Evolutionary conservation across 2,329 filamentous ascomycete genomes (phyloP).

Genomic region (Cadophora gregata): DNA sequence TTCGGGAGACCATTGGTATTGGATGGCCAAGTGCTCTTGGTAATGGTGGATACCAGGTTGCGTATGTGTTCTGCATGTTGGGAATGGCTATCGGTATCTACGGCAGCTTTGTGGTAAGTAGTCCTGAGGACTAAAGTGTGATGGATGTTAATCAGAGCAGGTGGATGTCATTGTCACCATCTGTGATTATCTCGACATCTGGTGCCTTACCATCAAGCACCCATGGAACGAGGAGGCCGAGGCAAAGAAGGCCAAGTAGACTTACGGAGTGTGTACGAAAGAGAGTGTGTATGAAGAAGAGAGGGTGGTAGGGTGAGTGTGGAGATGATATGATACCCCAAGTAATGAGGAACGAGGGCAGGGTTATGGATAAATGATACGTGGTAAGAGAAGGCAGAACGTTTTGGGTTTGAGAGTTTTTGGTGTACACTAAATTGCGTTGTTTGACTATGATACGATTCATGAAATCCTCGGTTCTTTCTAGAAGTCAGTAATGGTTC

Average conservation of each 20-base stretch:
- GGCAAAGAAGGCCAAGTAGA: constrained; percentile 40
- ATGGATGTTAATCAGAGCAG: constrained; percentile 41
- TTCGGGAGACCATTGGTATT: constrained; percentile 60
- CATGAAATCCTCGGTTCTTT: too few relatives aligned
- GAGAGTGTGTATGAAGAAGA: neutral
- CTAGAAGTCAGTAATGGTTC: too few relatives aligned
- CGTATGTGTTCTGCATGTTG: constrained; percentile 87
- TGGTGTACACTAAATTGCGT: neutral
- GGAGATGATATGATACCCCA: neutral
- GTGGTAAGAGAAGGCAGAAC: neutral
- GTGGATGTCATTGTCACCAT: constrained; percentile 96
- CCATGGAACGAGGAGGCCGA: constrained; percentile 54
- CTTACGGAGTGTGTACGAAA: neutral
- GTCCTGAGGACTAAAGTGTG: neutral
- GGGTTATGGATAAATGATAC: neutral
- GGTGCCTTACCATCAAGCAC: constrained; percentile 98
- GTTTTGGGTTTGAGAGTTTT: neutral
- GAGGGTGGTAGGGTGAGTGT: neutral
- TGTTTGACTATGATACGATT: neutral
- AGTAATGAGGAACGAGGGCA: neutral
- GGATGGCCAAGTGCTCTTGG: constrained; percentile 82
- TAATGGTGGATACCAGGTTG: constrained; percentile 82
- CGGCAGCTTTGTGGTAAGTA: constrained; percentile 82
- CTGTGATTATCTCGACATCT: constrained; percentile 97
- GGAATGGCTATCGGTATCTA: constrained; percentile 90